Evolutionary conservation across 208 protist genomes (phyloP).

Genomic region (Leishmania mexicana): DNA sequence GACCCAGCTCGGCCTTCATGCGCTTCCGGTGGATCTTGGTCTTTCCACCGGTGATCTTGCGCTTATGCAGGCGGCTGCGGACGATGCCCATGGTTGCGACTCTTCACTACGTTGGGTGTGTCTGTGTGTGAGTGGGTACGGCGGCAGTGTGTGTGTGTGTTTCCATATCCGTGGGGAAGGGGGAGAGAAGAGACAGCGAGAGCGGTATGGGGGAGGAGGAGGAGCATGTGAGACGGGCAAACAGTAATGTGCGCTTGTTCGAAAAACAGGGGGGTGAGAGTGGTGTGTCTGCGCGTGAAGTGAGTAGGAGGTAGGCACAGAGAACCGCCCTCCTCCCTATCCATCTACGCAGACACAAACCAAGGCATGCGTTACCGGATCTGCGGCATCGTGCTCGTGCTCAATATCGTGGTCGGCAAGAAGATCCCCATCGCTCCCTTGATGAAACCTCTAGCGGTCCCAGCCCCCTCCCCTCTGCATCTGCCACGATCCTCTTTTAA

Average conservation of each 20-base stretch:
- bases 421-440: background rate
- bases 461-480: background rate
- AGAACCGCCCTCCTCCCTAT: background rate
- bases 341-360: background rate
- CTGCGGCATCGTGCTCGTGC: background rate
- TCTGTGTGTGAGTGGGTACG: conserved; percentile 1
- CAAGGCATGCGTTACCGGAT: background rate
- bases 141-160: background rate
- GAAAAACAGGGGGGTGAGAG: background rate
- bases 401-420: background rate
- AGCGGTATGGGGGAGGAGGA: background rate
- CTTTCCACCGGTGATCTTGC: conserved; percentile 97
- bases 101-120: conserved; percentile 3
- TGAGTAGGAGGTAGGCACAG: background rate
- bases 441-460: background rate
- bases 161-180: background rate
- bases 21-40: conserved; percentile 92
- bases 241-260: background rate
- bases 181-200: background rate
- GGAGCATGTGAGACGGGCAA: background rate
- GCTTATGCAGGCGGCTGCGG: conserved; percentile 98
- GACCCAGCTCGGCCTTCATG: conserved; percentile 98
- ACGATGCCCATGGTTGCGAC: conserved; percentile 95
- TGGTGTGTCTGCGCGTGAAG: background rate
- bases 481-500: background rate